Conservation (phyloP, 371 early-diverging fungal genomes). For the Conidiobolus incongruus region DNA sequence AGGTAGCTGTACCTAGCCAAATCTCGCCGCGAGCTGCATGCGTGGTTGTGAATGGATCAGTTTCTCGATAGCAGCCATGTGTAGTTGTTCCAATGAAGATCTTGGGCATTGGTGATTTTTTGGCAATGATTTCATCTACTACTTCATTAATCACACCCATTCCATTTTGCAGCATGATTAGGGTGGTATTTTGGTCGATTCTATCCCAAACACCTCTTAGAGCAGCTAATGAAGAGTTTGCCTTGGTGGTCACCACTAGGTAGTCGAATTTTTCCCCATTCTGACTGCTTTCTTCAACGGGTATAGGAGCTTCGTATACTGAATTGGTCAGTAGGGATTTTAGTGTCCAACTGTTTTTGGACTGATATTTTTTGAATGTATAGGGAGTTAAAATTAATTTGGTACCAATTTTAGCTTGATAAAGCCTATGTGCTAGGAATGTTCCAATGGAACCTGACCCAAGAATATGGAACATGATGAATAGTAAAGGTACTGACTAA, state of each 20-base stretch:
- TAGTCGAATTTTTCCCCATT: slow-evolving; percentile 7
- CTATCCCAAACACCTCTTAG: slow-evolving; percentile 12
- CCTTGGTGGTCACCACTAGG: slow-evolving; percentile 16
- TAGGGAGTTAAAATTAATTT: too few relatives aligned
- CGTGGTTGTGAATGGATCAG: slow-evolving; percentile 15
- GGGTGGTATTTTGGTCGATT: slow-evolving; percentile 14
- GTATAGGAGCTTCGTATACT: too few relatives aligned
- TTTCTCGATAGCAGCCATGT: slow-evolving; percentile 23
- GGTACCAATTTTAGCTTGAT: too few relatives aligned
- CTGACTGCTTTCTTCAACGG: slow-evolving; percentile 7
- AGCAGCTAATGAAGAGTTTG: slow-evolving; percentile 20
- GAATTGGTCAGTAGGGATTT: too few relatives aligned
- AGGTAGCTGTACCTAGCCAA: slow-evolving; percentile 12
- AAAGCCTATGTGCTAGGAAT: too few relatives aligned
- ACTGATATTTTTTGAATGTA: too few relatives aligned
- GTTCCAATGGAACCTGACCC: too few relatives aligned
- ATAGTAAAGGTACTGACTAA: too few relatives aligned
- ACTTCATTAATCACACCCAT: slow-evolving; percentile 33
- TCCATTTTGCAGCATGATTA: slow-evolving; percentile 33
- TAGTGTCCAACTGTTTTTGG: too few relatives aligned
- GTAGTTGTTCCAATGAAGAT: slow-evolving; percentile 21
- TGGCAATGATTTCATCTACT: slow-evolving; percentile 11
- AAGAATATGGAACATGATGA: too few relatives aligned
- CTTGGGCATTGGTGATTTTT: slow-evolving; percentile 6
- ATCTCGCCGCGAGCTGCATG: slow-evolving; percentile 21